phyloP scores from a whole-genome alignment of 805 yeast genomes.

The Ogataea ramenticola region DNA sequence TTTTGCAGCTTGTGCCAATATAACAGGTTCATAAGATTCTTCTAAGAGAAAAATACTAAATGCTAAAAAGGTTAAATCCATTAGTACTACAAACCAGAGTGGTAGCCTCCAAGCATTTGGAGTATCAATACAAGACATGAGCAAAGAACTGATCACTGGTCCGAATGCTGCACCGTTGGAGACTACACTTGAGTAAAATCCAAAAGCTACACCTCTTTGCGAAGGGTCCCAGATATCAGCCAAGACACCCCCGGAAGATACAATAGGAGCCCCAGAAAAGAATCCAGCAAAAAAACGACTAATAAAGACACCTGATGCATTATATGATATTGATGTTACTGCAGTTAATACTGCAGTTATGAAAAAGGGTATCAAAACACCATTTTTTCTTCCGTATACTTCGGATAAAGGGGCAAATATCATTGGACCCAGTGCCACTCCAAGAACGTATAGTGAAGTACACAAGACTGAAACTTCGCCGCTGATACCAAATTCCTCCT shows the following conservation, averaged over 20 bases:
- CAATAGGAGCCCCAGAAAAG: constrained; percentile 54
- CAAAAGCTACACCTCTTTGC: constrained; percentile 46
- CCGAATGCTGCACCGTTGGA: constrained; percentile 67
- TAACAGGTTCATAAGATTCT: constrained; percentile 35
- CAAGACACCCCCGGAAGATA: constrained; percentile 50
- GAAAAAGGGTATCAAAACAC: constrained; percentile 36
- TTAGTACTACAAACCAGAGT: constrained; percentile 40
- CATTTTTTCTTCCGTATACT: constrained; percentile 33
- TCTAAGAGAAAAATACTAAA: constrained; percentile 26
- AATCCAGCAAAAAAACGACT: constrained; percentile 54
- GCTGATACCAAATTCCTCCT: constrained; percentile 32
- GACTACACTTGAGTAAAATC: constrained; percentile 40
- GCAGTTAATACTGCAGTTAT: constrained; percentile 35
- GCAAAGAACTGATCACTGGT: constrained; percentile 46
- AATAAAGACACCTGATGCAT: constrained; percentile 42
- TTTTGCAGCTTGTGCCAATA: constrained; percentile 21
- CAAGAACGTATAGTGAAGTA: constrained; percentile 54
- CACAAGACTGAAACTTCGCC: constrained; percentile 42
- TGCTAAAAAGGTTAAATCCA: constrained; percentile 27
- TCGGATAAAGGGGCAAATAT: constrained; percentile 58
- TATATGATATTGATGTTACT: constrained; percentile 43
- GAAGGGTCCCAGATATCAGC: constrained; percentile 49
- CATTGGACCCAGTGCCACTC: constrained; percentile 63
- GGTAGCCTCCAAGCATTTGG: constrained; percentile 52
- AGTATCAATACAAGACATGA: constrained; percentile 33